A percentile compares a stretch with the other conserved stretches of the same genome.
Conservation (phyloP, 768 basidiomycete species). For the Rhodotorula paludigena region DNA sequence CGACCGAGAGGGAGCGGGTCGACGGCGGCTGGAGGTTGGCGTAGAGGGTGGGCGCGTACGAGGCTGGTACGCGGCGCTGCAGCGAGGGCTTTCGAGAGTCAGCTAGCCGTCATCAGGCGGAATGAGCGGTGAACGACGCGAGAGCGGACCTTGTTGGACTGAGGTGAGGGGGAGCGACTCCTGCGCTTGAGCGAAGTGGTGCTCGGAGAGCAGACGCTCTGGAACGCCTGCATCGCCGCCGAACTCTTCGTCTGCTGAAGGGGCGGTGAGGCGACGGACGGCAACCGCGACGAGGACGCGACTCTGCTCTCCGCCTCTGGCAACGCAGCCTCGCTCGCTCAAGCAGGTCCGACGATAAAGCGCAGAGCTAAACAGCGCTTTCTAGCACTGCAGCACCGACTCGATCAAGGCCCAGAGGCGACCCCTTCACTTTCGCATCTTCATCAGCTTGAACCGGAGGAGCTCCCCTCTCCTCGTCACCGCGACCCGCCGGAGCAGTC, state of each 20-base stretch:
- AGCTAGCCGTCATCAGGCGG: background rate
- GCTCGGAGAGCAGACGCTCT: background rate
- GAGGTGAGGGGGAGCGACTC: conserved; percentile 11
- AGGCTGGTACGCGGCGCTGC: conserved; percentile 4
- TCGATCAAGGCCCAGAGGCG: too few relatives aligned
- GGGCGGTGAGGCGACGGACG: background rate
- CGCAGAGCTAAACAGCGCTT: too few relatives aligned
- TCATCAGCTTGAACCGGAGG: background rate
- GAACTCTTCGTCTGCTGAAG: too few relatives aligned
- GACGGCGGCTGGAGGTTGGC: background rate
- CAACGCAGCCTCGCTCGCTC: too few relatives aligned
- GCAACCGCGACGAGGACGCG: background rate
- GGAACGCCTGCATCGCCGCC: background rate
- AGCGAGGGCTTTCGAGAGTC: background rate
- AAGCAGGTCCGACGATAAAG: too few relatives aligned
- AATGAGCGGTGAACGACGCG: background rate
- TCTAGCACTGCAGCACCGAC: too few relatives aligned
- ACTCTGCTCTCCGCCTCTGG: background rate
- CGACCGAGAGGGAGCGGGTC: conserved; percentile 11
- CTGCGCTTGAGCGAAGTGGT: conserved; percentile 10
- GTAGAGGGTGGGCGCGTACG: conserved; percentile 2
- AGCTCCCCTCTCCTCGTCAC: background rate
- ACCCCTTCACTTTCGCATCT: background rate
- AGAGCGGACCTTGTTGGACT: conserved; percentile 15
- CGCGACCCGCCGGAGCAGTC: too few relatives aligned